These are phyloP conservation scores for Fusarium floridanum DNA, from an alignment of 2,329 filamentous ascomycete genomes.

Conservation along the genomic window DNA sequence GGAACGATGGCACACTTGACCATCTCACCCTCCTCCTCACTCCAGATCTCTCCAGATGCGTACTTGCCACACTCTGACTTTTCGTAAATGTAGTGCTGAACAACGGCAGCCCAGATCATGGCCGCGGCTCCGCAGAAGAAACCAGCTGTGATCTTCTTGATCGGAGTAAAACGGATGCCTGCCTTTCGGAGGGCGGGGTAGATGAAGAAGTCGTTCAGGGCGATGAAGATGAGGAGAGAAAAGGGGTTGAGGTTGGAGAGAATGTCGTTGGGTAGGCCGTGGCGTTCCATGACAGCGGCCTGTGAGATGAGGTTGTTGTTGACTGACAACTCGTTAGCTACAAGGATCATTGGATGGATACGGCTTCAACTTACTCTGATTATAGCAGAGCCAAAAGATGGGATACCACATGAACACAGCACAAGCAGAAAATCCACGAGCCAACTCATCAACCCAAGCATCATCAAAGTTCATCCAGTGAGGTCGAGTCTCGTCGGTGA, in stretches of 20 bases:
- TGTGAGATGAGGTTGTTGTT: constrained; percentile 73
- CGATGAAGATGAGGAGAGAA: constrained; percentile 79
- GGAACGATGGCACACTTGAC: constrained; percentile 60
- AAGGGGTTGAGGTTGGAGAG: constrained; percentile 81
- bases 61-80: constrained; percentile 68
- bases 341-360: neutral
- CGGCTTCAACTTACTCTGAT: constrained; percentile 52
- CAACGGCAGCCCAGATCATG: constrained; percentile 67
- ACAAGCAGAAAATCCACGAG: constrained; percentile 76
- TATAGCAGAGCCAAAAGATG: constrained; percentile 68
- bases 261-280: constrained; percentile 82
- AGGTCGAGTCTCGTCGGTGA: constrained; percentile 67
- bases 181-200: constrained; percentile 76
- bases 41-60: constrained; percentile 48
- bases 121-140: constrained; percentile 74
- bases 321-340: constrained; percentile 53
- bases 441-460: constrained; percentile 81
- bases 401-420: constrained; percentile 78
- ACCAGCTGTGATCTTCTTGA: constrained; percentile 79
- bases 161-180: constrained; percentile 78
- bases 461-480: constrained; percentile 85
- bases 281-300: constrained; percentile 73
- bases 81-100: constrained; percentile 74
- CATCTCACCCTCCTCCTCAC: constrained; percentile 51
- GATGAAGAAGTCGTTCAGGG: constrained; percentile 74